A percentile compares a stretch with the other conserved stretches of the same genome.
phyloP scores from a whole-genome alignment of 78 protist species.

The Dictyostelium capitatum region DNA sequence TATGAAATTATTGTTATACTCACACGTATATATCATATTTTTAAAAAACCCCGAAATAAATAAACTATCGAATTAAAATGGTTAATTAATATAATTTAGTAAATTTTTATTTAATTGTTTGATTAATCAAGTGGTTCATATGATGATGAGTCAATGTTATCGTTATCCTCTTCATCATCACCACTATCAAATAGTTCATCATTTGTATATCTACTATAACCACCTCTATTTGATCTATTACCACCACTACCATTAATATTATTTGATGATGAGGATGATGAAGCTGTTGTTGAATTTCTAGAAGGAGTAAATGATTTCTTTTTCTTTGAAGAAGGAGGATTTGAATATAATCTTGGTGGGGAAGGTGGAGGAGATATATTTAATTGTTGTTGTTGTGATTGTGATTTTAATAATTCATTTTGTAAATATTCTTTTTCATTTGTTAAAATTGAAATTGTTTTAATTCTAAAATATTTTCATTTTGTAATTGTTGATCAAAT shows the following conservation, averaged over 20 bases:
- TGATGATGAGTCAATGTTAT: no score
- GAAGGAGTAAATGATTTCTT: neutral
- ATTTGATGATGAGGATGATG: neutral
- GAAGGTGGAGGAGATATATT: slow-evolving; percentile 5
- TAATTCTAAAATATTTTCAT: neutral
- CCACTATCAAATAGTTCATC: neutral
- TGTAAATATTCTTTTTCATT: slow-evolving; percentile 18
- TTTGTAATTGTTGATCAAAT: neutral
- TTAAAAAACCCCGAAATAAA: no score
- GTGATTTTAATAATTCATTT: slow-evolving; percentile 5
- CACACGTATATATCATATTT: no score
- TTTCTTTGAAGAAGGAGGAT: neutral
- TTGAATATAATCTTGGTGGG: neutral
- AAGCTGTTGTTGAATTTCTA: neutral
- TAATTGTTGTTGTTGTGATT: slow-evolving; percentile 1
- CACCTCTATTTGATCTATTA: no score
- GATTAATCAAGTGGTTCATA: no score
- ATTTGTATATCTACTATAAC: slow-evolving; percentile 11
- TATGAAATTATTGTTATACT: no score
- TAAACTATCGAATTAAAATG: no score
- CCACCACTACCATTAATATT: no score
- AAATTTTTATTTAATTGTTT: no score
- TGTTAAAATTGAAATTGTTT: neutral
- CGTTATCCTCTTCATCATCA: neutral
- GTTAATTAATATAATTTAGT: no score